phyloP scores from a whole-genome alignment of 805 yeast species.

The Torulaspora franciscae region DNA sequence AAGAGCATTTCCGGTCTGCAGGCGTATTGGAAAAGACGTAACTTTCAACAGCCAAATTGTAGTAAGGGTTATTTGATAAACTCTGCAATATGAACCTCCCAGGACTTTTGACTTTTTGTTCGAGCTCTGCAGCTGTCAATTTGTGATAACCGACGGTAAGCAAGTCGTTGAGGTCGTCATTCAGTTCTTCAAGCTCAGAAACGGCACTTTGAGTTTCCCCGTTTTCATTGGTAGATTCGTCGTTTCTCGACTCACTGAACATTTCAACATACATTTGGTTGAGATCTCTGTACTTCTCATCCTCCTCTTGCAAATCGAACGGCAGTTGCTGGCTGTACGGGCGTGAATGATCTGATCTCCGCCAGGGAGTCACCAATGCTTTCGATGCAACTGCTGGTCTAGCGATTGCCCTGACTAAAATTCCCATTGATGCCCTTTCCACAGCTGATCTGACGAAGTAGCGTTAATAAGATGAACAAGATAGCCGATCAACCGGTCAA shows the following conservation, averaged over 20 bases:
- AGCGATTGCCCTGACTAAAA: neutral
- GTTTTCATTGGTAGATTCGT: neutral
- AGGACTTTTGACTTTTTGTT: constrained; percentile 38
- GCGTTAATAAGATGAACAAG: no score
- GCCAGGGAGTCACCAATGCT: neutral
- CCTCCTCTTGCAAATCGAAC: constrained; percentile 20
- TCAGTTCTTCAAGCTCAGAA: constrained; percentile 35
- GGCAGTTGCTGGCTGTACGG: constrained; percentile 14
- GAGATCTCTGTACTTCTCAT: constrained; percentile 31
- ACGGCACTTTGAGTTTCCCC: neutral
- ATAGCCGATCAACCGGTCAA: neutral
- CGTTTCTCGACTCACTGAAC: constrained; percentile 23
- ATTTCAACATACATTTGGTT: constrained; percentile 37
- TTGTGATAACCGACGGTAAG: constrained; percentile 20
- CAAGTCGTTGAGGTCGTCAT: constrained; percentile 33
- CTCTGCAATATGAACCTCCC: constrained; percentile 52
- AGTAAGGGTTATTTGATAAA: constrained; percentile 53
- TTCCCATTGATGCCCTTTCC: neutral
- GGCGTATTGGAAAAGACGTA: constrained; percentile 67
- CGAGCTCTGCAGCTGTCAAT: constrained; percentile 20
- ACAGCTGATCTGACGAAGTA: neutral
- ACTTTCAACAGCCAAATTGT: constrained; percentile 79
- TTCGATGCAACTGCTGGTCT: neutral
- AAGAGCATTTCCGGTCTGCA: constrained; percentile 20
- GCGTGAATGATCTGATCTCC: neutral